These are phyloP conservation scores for Lecanosticta acicola DNA, from an alignment of 2,329 filamentous ascomycete species.

Conservation along the genomic window DNA sequence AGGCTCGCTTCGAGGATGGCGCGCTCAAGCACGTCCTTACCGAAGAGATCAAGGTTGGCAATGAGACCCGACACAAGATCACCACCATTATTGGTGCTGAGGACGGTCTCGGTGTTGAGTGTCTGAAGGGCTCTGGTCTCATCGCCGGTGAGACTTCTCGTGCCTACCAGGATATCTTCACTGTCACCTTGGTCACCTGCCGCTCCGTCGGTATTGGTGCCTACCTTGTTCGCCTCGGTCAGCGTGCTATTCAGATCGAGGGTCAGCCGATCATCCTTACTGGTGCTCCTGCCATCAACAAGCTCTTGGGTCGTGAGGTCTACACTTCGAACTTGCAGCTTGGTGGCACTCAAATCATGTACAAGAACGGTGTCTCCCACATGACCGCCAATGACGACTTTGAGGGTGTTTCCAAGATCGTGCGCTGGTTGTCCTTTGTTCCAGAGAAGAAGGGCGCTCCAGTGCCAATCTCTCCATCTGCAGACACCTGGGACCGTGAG, in stretches of 20 bases:
- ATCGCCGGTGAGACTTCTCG: slow-evolving; percentile 96
- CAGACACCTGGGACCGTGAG: slow-evolving; percentile 89
- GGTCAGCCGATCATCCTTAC: slow-evolving; percentile 98
- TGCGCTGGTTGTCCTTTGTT: slow-evolving; percentile 96
- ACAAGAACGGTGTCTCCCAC: slow-evolving; percentile 98
- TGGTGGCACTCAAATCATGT: slow-evolving; percentile 99
- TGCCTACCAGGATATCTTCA: slow-evolving; percentile 99
- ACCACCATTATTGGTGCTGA: slow-evolving; percentile 88
- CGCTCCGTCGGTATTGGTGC: slow-evolving; percentile 98
- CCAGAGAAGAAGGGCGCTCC: slow-evolving; percentile 92
- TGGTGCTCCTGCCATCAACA: slow-evolving; percentile 95
- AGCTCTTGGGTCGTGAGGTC: slow-evolving; percentile 92
- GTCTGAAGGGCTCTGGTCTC: slow-evolving; percentile 90
- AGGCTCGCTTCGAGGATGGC: slow-evolving; percentile 78
- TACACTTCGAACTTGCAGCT: slow-evolving; percentile 99
- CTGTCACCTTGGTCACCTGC: slow-evolving; percentile 93
- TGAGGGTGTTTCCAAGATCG: slow-evolving; percentile 93
- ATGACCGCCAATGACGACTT: slow-evolving; percentile 98
- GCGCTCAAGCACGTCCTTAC: slow-evolving; percentile 75
- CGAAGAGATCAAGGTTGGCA: slow-evolving; percentile 77
- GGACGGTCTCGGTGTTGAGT: slow-evolving; percentile 96
- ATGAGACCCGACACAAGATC: slow-evolving; percentile 89
- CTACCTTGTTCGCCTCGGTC: slow-evolving; percentile 94
- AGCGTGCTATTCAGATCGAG: slow-evolving; percentile 97
- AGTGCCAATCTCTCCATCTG: slow-evolving; percentile 81